Conservation (phyloP, 257 asterid species). For the Scutellaria minor region DNA sequence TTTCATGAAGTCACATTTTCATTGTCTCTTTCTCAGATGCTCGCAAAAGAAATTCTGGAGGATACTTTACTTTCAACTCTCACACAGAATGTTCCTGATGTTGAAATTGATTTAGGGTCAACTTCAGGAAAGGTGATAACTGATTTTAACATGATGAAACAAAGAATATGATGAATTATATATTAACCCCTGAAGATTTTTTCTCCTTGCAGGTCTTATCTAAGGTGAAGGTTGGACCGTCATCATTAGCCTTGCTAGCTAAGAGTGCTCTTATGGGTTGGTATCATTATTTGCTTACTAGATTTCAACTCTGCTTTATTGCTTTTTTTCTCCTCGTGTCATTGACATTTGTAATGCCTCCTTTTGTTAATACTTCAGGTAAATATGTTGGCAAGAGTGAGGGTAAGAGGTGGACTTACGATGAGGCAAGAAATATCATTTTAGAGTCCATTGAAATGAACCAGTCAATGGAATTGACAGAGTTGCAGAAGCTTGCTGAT, state of each 20-base stretch:
- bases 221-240: conserved; percentile 87
- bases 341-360: conserved; percentile 1
- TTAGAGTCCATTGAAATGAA: conserved; percentile 82
- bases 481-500: conserved; percentile 76
- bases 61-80: conserved; percentile 77
- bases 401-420: conserved; percentile 72
- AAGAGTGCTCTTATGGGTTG: conserved; percentile 88
- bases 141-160: conserved; percentile 30
- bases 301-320: neutral
- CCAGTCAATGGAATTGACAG: conserved; percentile 65
- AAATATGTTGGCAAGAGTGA: conserved; percentile 79
- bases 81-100: conserved; percentile 60
- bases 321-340: conserved; percentile 12
- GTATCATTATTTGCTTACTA: conserved; percentile 35
- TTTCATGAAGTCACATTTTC: conserved; percentile 21
- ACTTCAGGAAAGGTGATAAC: conserved; percentile 66
- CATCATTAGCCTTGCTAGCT: conserved; percentile 85
- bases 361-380: conserved; percentile 52
- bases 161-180: conserved; percentile 16
- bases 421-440: conserved; percentile 77
- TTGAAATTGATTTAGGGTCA: conserved; percentile 60
- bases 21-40: conserved; percentile 68
- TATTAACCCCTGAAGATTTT: conserved; percentile 16
- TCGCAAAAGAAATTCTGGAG: conserved; percentile 83
- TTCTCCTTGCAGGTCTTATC: conserved; percentile 70